Evolutionary conservation across 164 flowering plant genomes (phyloP).

Genomic region (Santalum album): DNA sequence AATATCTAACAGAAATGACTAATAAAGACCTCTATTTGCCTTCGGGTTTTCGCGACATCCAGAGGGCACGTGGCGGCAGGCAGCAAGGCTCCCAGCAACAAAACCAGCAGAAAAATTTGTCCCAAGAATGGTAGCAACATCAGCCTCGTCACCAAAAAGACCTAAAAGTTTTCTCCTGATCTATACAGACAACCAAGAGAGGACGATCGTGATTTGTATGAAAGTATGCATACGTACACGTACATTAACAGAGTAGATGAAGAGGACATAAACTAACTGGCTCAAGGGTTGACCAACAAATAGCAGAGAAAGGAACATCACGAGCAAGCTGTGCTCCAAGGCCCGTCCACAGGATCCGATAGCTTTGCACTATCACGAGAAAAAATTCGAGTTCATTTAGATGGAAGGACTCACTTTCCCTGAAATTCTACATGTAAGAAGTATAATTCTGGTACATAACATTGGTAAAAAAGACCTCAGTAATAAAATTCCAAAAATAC

Average conservation of each 20-base stretch:
- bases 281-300: slow-evolving; percentile 97
- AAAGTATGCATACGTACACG: no score
- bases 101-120: slow-evolving; percentile 91
- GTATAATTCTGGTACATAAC: no score
- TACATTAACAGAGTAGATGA: neutral
- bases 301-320: slow-evolving; percentile 97
- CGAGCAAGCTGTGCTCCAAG: slow-evolving; percentile 97
- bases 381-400: neutral
- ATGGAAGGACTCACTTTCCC: no score
- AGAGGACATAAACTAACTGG: slow-evolving; percentile 44
- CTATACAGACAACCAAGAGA: slow-evolving; percentile 27
- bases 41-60: slow-evolving; percentile 91
- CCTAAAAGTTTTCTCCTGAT: slow-evolving; percentile 49
- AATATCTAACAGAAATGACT: no score
- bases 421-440: no score
- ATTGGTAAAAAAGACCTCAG: no score
- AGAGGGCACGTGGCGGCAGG: slow-evolving; percentile 94
- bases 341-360: slow-evolving; percentile 85
- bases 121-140: slow-evolving; percentile 49
- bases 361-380: slow-evolving; percentile 45
- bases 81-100: slow-evolving; percentile 89
- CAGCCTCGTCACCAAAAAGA: slow-evolving; percentile 52
- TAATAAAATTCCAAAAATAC: no score
- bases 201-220: no score
- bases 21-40: slow-evolving; percentile 77